Evolutionary conservation across 805 yeast species (phyloP).

Genomic region (Candida maesae): DNA sequence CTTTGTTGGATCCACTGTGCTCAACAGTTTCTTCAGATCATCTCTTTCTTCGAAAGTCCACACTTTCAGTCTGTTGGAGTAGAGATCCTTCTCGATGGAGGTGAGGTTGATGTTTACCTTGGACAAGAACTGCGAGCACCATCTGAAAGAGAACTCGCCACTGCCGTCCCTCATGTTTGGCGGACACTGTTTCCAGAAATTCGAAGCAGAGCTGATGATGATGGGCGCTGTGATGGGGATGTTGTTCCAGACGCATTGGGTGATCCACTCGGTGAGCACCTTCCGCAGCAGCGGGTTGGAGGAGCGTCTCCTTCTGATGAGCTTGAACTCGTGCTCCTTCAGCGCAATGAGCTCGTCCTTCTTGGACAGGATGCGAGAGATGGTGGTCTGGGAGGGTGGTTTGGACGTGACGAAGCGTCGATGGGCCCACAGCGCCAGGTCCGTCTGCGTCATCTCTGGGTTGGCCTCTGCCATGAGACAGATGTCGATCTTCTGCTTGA

Average conservation of each 20-base stretch:
- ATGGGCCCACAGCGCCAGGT: slow-evolving; percentile 63
- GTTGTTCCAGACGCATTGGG: slow-evolving; percentile 63
- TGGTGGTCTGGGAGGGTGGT: slow-evolving; percentile 66
- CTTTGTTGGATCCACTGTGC: slow-evolving; percentile 45
- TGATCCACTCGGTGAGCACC: slow-evolving; percentile 66
- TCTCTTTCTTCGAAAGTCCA: slow-evolving; percentile 60
- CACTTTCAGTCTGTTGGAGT: slow-evolving; percentile 43
- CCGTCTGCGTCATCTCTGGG: slow-evolving; percentile 65
- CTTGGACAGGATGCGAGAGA: slow-evolving; percentile 54
- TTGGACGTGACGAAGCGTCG: slow-evolving; percentile 45
- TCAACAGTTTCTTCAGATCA: slow-evolving; percentile 42
- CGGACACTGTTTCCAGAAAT: slow-evolving; percentile 61
- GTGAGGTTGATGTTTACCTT: slow-evolving; percentile 49
- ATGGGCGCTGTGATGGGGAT: slow-evolving; percentile 63
- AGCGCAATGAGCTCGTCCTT: slow-evolving; percentile 49
- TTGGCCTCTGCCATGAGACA: slow-evolving; percentile 65
- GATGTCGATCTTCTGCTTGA: slow-evolving; percentile 61
- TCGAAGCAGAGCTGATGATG: slow-evolving; percentile 57
- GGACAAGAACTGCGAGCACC: slow-evolving; percentile 45
- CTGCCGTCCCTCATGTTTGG: slow-evolving; percentile 52
- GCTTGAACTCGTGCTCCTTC: slow-evolving; percentile 48
- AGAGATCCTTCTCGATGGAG: slow-evolving; percentile 41
- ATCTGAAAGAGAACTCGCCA: slow-evolving; percentile 61
- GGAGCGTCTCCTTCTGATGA: slow-evolving; percentile 42
- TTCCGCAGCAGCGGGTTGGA: slow-evolving; percentile 53